Conservation (phyloP, 345 rosid species). For the Iberis pinnata region DNA sequence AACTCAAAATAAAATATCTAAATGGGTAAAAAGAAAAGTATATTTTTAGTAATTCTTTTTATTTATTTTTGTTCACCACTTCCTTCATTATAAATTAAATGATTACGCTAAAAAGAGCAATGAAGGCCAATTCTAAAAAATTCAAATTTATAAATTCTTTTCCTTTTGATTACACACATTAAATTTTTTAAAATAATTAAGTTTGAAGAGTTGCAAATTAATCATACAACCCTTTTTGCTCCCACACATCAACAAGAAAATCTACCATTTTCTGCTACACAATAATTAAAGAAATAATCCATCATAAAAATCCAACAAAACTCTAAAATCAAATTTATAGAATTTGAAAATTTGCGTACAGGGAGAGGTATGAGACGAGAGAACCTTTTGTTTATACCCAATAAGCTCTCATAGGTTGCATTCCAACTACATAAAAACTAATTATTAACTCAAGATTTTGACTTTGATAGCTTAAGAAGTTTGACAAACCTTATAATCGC, state of each 20-base stretch:
- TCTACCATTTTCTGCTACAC: conserved; percentile 65
- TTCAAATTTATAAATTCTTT: too few species aligned
- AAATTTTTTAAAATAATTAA: neutral
- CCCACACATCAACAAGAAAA: conserved; percentile 58
- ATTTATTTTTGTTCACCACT: too few species aligned
- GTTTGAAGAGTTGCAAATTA: conserved; percentile 27
- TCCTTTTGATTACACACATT: too few species aligned
- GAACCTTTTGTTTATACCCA: conserved; percentile 52
- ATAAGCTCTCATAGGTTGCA: conserved; percentile 58
- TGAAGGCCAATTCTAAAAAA: too few species aligned
- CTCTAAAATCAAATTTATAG: neutral
- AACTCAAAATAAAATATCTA: too few species aligned
- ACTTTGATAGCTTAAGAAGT: too few species aligned
- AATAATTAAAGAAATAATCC: neutral
- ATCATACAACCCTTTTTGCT: conserved; percentile 48
- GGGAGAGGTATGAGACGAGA: conserved; percentile 60
- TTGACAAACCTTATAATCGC: too few species aligned
- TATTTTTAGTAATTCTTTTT: too few species aligned
- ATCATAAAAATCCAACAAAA: neutral
- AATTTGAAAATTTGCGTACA: conserved; percentile 37
- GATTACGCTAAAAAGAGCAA: too few species aligned
- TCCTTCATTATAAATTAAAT: too few species aligned
- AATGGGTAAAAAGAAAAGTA: too few species aligned
- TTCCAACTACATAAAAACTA: conserved; percentile 50
- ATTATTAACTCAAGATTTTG: too few species aligned